Evolutionary conservation across 805 yeast species (phyloP), one percentile per base, ranked within the genome.

Genomic region (Sugiyamaella smithiae): DNA sequence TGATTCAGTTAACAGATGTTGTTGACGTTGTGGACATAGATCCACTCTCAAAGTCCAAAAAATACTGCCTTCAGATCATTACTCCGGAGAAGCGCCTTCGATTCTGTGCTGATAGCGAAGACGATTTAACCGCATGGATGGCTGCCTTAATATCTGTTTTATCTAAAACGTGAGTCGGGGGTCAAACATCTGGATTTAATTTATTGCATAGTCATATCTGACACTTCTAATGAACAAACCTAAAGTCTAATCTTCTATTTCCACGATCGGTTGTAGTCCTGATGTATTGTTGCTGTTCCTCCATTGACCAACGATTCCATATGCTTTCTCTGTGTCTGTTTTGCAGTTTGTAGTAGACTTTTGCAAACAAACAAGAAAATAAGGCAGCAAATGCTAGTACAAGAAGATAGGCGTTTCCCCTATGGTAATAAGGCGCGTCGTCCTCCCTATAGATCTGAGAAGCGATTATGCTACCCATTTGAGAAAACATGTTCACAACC

Each of bases 401-500:
- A 5, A 64, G 11, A 20, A 45, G 32, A 12, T 24, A 8, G 17
- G 5, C 17, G 52, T 83, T 81, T 37, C 89, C 90, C n/a, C 75
- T 63, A 32, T 71, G 72, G 59, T 84, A 84, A 25, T 71, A 58
- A 1, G 88, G 89, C 31, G 67, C 67, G 59, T 84, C 89, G 38
- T 72, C 75, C 1, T 60, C 61, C 37, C 81, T 64, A 61, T 83
- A 84, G 8, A 84, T 71, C 57, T 82, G 77, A 6, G 80, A 68
- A 3, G 80, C 67, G 4, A 75, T 65, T 40, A 84, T 78, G 14
- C 70, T 63, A 1, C 80, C 84, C 0, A 78, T 68, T 57, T 84
- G 88, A 1, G 77, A 77, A 61, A 74, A 75, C 70, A 82, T 80
- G 55, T 82, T 84, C 59, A 78, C 82, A 33, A 84, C 49, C 0